Evolutionary conservation across 1,284 basidiomycete genomes (phyloP).

Genomic region (Ganoderma resinaceum): DNA sequence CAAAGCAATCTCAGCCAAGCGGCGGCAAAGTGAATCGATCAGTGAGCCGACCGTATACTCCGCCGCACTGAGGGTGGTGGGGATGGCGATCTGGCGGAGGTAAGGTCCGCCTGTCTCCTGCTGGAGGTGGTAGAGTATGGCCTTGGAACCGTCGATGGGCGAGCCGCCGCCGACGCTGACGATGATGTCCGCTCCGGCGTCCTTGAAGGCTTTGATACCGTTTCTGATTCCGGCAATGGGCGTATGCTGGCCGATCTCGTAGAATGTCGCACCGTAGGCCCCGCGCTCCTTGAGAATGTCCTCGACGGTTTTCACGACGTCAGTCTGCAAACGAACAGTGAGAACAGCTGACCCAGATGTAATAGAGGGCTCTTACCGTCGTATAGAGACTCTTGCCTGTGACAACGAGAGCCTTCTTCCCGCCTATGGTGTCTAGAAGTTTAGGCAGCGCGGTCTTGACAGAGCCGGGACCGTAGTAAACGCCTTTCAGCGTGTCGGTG

Average conservation of each 20-base stretch:
- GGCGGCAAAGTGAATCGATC: background rate
- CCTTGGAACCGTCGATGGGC: conserved; percentile 80
- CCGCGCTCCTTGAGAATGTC: conserved; percentile 58
- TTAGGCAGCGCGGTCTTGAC: conserved; percentile 66
- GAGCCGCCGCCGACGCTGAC: conserved; percentile 83
- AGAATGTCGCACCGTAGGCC: conserved; percentile 73
- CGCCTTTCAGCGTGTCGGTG: conserved; percentile 66
- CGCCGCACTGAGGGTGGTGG: conserved; percentile 84
- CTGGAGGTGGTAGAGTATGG: conserved; percentile 68
- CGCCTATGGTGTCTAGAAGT: conserved; percentile 58
- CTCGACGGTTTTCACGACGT: conserved; percentile 68
- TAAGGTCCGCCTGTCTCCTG: conserved; percentile 57
- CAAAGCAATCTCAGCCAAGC: background rate
- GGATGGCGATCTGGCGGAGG: conserved; percentile 72
- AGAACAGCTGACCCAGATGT: background rate
- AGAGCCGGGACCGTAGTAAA: conserved; percentile 75
- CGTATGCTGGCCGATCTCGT: conserved; percentile 79
- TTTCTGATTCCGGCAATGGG: conserved; percentile 74
- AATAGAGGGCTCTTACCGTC: conserved; percentile 53
- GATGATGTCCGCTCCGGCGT: conserved; percentile 68
- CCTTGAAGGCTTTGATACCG: conserved; percentile 64
- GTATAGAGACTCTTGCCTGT: conserved; percentile 73
- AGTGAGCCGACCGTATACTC: conserved; percentile 65
- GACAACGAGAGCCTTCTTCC: conserved; percentile 70
- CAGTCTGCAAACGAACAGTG: conserved; percentile 53